Conservation (phyloP, 306 rosid genomes). For the Cicer pinnatifidum region DNA sequence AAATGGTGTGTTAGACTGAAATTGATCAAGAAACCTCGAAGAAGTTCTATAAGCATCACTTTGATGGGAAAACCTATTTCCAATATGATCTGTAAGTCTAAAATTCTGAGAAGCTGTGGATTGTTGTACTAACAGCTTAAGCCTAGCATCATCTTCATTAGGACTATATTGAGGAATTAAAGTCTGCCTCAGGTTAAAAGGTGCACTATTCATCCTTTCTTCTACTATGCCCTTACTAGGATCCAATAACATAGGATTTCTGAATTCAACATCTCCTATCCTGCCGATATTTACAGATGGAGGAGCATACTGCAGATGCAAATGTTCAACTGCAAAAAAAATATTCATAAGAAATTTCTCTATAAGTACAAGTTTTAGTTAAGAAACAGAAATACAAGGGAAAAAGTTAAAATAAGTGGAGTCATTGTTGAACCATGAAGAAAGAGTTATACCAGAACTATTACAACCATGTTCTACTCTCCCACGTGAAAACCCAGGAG, state of each 20-base stretch:
- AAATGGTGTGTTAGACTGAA: conserved; percentile 49
- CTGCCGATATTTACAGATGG: conserved; percentile 48
- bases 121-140: conserved; percentile 48
- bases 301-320: conserved; percentile 47
- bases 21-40: conserved; percentile 50
- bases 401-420: not conserved
- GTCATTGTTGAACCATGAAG: conserved; percentile 34
- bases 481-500: conserved; percentile 58
- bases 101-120: conserved; percentile 45
- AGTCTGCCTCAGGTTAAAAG: conserved; percentile 46
- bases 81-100: conserved; percentile 43
- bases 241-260: conserved; percentile 42
- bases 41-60: conserved; percentile 50
- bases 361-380: conserved; percentile 7
- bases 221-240: conserved; percentile 40
- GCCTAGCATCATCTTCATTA: conserved; percentile 49
- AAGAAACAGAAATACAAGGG: conserved; percentile 15
- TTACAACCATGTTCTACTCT: conserved; percentile 43
- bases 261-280: conserved; percentile 39
- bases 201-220: conserved; percentile 44
- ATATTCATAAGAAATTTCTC: conserved; percentile 21
- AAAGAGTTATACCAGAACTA: conserved; percentile 46
- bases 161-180: conserved; percentile 44
- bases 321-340: conserved; percentile 47
- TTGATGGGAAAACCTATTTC: conserved; percentile 45